Base-by-base conservation (phyloP, 768 basidiomycete species). In the Russula vinacea region DNA sequence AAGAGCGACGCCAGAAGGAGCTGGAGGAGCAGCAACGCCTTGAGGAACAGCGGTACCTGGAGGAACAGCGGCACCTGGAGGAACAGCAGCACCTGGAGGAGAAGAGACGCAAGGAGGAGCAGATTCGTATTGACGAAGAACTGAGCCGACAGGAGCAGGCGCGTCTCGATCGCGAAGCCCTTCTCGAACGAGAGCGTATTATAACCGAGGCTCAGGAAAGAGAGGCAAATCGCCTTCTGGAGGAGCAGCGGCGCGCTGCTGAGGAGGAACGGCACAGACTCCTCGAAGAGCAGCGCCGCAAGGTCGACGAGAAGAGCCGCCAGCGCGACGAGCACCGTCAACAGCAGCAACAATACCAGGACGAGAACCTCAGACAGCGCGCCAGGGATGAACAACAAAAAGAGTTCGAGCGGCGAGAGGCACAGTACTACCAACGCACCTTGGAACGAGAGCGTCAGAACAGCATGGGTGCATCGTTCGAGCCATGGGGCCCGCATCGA, bases 201-300 rank as follows among this genome's bases (percentile, higher is more conserved):
- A 16, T 13, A 17, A 2, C 16, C 7, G 64, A 65, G 17, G 61
- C 40, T 13, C 50, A 50, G 62, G 57, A 64, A 26, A 53, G 29
- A 9, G 62, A 68, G 55, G 62, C 51, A 4, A 62, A 49, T 37
- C 47, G 64, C 45, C n/a, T 58, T 44, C 59, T 45, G 42, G 52
- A 65, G 59, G 69, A 58, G 42, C 60, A 59, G 40, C 19, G 26
- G 33, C 59, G 62, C 2, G 26, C 54, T 62, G 56, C 50, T 42
- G 62, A 58, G 62, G 70, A 59, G 45, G 68, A 60, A 13, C 40
- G 22, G 35, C 55, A 44, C 54, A 74, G 77, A 64, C 39, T 33
- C 7, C 76, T 79, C 66, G 73, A 77, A 62, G 77, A 81, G 39
- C 64, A 65, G 40, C 64, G 64, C 3, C 64, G 59, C 54, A 79